Conservation (phyloP, 1,284 basidiomycete genomes). For the Ceratobasidium sp. region DNA sequence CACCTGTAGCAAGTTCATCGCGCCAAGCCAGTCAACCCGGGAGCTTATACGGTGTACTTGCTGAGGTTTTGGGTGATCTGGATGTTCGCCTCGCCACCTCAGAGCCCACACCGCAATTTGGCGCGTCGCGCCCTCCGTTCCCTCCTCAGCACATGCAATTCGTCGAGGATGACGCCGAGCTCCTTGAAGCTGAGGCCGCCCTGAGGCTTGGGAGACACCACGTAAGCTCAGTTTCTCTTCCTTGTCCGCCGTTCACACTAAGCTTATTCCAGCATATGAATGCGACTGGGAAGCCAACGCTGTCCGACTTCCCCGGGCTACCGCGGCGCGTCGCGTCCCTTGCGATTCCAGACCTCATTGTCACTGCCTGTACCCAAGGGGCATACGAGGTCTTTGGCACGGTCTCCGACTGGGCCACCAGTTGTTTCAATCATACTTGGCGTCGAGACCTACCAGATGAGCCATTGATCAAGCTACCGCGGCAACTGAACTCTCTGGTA, state of each 20-base stretch:
- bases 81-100: not conserved
- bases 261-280: too few relatives aligned
- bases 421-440: not conserved
- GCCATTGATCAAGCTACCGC: not conserved
- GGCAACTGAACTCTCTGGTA: not conserved
- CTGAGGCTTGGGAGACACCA: not conserved
- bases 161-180: conserved; percentile 10
- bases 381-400: not conserved
- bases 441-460: not conserved
- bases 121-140: not conserved
- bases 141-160: not conserved
- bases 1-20: too few relatives aligned
- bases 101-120: not conserved
- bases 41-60: too few relatives aligned
- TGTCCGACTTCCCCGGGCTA: conserved; percentile 1
- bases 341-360: conserved; percentile 8
- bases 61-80: too few relatives aligned
- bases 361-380: not conserved
- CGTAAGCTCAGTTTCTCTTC: not conserved
- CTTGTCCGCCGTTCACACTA: not conserved
- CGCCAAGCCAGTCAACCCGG: too few relatives aligned
- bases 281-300: not conserved
- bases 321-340: not conserved
- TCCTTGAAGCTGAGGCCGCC: not conserved
- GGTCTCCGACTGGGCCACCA: not conserved